Base-by-base conservation (phyloP, 495 filamentous ascomycete genomes). In the Tetracladium marchalianum region DNA sequence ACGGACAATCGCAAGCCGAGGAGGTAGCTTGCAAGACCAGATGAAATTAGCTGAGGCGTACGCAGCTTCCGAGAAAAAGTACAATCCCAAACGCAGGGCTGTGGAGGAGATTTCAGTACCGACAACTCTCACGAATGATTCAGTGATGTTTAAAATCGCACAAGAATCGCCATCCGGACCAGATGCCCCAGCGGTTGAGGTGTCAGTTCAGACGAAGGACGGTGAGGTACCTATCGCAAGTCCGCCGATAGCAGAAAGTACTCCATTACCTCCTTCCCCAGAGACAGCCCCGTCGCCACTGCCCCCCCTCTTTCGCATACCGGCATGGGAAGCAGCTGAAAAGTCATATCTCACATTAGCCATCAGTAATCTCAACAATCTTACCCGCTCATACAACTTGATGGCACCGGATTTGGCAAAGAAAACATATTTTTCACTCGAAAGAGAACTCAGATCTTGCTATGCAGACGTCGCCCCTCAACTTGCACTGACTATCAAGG, bases 391-490 rank as follows among this genome's bases (percentile, higher is more conserved):
- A 6, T 98, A 98, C 68, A 98, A 98, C 51, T 77, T 98, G 0
- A 86, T 92, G 77, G 92, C 92, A 0, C 92, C 92, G 0, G 79
- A 84, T 27, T 75, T 94, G 0, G 90, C 90, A 11, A 92, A 90
- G 61, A 97, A 97, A 64, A 87, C 92, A 1, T 97, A 97, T 55
- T 85, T 87, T 59, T 80, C 70, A 18, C 76, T 97, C 2, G 80
- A 87, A 22, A 81, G 92, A 32, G 92, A 98, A 60, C 67, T 98
- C 10, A 73, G 70, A 17, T 70, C 73, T 8, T 94, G 87, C 56
- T 98, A 80, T 59, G 82, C 85, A 0, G 89, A 95, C 44, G 78
- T 94, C 3, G 92, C 92, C 1, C 87, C 88, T 0, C 62, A 66
- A 42, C 61, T 98, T 0, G 74, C 86, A 0, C 68, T 72, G 8